These are phyloP conservation scores for Botrytis cinerea DNA, from an alignment of 2,329 filamentous ascomycete genomes.

Conservation along the genomic window DNA sequence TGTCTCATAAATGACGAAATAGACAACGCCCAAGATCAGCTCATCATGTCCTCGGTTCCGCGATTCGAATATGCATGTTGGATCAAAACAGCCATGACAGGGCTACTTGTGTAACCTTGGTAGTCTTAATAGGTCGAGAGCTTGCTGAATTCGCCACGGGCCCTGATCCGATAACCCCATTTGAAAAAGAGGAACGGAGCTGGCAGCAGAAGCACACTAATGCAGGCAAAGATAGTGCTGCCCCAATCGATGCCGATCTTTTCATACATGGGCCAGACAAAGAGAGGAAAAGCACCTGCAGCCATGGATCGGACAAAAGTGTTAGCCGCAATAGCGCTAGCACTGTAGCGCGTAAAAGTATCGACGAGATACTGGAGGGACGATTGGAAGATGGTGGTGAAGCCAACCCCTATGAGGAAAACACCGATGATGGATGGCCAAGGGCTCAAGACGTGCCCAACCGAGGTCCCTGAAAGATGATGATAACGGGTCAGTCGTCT, in stretches of 20 bases:
- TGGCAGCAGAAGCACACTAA: slow-evolving; percentile 3
- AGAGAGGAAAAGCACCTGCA: slow-evolving; percentile 12
- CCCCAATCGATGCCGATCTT: neutral
- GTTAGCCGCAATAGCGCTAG: slow-evolving; percentile 17
- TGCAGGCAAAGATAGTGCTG: neutral
- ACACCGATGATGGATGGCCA: slow-evolving; percentile 10
- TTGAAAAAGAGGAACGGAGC: slow-evolving; percentile 8
- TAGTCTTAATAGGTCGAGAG: slow-evolving; percentile 9
- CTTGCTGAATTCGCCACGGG: slow-evolving; percentile 10
- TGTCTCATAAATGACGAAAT: neutral
- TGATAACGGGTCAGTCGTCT: slow-evolving; percentile 9
- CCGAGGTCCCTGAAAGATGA: slow-evolving; percentile 10
- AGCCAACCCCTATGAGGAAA: neutral
- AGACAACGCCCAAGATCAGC: neutral
- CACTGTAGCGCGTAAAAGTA: neutral
- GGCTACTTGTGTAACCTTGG: neutral
- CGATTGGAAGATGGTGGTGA: neutral
- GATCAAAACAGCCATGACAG: neutral
- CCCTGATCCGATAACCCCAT: neutral
- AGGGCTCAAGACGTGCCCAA: slow-evolving; percentile 8
- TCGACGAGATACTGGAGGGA: slow-evolving; percentile 12
- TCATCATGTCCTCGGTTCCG: neutral
- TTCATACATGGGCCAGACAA: slow-evolving; percentile 10
- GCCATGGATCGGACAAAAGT: slow-evolving; percentile 8
- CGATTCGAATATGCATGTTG: neutral